Conservation (phyloP, 768 basidiomycete genomes). For the Cantharellus cinnabarinus region DNA sequence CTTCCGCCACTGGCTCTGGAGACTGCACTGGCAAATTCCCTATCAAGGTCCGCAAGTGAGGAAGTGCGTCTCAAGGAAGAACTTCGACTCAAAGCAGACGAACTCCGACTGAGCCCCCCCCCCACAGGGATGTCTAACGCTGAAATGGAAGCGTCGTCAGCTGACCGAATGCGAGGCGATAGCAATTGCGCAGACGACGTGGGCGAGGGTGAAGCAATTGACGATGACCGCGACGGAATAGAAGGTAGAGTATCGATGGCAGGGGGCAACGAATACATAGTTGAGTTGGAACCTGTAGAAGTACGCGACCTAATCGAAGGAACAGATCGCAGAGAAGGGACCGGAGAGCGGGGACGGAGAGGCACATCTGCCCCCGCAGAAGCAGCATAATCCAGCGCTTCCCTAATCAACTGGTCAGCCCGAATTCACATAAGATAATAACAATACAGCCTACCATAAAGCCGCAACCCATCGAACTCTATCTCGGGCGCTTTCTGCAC, state of each 20-base stretch:
- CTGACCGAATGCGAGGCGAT: slow-evolving; percentile 24
- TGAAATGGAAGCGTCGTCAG: slow-evolving; percentile 53
- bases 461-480: slow-evolving; percentile 82
- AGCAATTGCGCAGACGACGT: not conserved
- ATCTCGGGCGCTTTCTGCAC: slow-evolving; percentile 72
- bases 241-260: slow-evolving; percentile 1
- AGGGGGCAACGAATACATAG: slow-evolving; percentile 3
- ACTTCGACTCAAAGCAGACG: slow-evolving; percentile 47
- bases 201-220: slow-evolving; percentile 15
- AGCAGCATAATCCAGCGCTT: slow-evolving; percentile 48
- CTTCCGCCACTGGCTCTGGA: not conserved
- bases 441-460: slow-evolving; percentile 35
- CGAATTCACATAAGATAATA: slow-evolving; percentile 14
- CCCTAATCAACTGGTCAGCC: slow-evolving; percentile 27
- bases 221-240: slow-evolving; percentile 12
- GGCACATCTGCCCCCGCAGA: not conserved
- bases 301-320: slow-evolving; percentile 32
- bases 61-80: slow-evolving; percentile 41
- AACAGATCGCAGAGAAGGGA: slow-evolving; percentile 25
- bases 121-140: slow-evolving; percentile 47
- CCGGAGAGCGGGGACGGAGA: slow-evolving; percentile 16
- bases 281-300: slow-evolving; percentile 5
- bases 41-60: slow-evolving; percentile 57
- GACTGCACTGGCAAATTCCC: slow-evolving; percentile 22
- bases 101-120: slow-evolving; percentile 30